These are phyloP conservation scores for Chytriomyces sp. DNA, from an alignment of 192 early-diverging fungal species.

Conservation along the genomic window DNA sequence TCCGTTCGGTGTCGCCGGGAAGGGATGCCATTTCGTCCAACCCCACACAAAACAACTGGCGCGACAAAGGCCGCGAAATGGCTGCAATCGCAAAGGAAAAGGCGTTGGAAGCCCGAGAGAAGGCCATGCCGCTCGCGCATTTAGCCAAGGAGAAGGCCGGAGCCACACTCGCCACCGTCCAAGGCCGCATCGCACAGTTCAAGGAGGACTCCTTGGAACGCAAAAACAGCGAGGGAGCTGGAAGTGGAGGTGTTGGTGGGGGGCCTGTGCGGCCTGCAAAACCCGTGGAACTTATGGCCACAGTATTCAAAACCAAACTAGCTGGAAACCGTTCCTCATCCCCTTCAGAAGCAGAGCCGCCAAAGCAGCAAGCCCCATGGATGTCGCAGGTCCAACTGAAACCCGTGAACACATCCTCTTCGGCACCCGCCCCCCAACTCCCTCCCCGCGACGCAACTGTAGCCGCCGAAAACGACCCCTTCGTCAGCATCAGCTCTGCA, in stretches of 20 bases:
- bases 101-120: not conserved
- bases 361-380: constrained; percentile 18
- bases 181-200: not conserved
- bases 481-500: not conserved
- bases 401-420: not conserved
- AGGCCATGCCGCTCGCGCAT: not conserved
- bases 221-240: no score
- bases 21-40: no score
- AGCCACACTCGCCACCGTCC: not conserved
- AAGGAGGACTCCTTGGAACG: no score
- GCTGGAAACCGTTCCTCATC: not conserved
- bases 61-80: not conserved
- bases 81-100: constrained; percentile 7
- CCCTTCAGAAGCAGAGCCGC: not conserved
- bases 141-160: not conserved
- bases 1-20: no score
- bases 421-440: constrained; percentile 6
- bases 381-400: not conserved
- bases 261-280: not conserved
- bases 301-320: not conserved
- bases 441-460: constrained; percentile 1
- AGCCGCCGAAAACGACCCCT: not conserved
- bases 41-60: no score
- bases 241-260: no score
- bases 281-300: constrained; percentile 4